Percentiles rank a stretch among this genome's conserved stretches.
phyloP scores from a whole-genome alignment of 1,139 yeast species.

The Scheffersomyces cryptocercus region DNA sequence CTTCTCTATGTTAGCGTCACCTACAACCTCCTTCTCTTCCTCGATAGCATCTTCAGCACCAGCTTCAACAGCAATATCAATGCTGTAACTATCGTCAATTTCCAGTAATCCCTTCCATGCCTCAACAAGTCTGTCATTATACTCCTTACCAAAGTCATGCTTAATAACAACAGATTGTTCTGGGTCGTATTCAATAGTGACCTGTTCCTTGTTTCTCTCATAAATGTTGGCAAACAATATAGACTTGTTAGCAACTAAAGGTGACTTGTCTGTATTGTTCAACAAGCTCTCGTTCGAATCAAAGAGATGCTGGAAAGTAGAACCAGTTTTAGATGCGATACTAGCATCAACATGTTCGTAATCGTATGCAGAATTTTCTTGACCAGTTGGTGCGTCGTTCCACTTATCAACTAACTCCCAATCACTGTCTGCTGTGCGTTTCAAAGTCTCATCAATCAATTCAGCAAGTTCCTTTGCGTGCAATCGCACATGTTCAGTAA shows the following conservation, averaged over 20 bases:
- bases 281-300: neutral
- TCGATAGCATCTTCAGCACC: slow-evolving; percentile 6
- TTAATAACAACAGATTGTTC: slow-evolving; percentile 14
- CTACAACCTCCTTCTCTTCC: slow-evolving; percentile 7
- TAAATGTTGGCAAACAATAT: slow-evolving; percentile 12
- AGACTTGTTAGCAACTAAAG: neutral
- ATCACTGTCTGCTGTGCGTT: slow-evolving; percentile 10
- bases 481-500: slow-evolving; percentile 58
- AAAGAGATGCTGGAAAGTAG: neutral
- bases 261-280: neutral
- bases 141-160: slow-evolving; percentile 19
- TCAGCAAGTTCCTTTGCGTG: slow-evolving; percentile 59
- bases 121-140: slow-evolving; percentile 15
- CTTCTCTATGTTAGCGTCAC: slow-evolving; percentile 3
- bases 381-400: slow-evolving; percentile 12
- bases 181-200: slow-evolving; percentile 22
- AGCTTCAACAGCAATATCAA: slow-evolving; percentile 4
- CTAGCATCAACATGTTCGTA: slow-evolving; percentile 14
- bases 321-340: neutral
- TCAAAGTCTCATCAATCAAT: slow-evolving; percentile 44
- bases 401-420: slow-evolving; percentile 28
- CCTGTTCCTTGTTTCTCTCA: slow-evolving; percentile 4
- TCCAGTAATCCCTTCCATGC: slow-evolving; percentile 20
- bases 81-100: slow-evolving; percentile 8
- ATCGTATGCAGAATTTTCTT: slow-evolving; percentile 8